These are phyloP conservation scores for Musa itinerans DNA, from an alignment of 176 grass and related monocot species.

Conservation along the genomic window DNA sequence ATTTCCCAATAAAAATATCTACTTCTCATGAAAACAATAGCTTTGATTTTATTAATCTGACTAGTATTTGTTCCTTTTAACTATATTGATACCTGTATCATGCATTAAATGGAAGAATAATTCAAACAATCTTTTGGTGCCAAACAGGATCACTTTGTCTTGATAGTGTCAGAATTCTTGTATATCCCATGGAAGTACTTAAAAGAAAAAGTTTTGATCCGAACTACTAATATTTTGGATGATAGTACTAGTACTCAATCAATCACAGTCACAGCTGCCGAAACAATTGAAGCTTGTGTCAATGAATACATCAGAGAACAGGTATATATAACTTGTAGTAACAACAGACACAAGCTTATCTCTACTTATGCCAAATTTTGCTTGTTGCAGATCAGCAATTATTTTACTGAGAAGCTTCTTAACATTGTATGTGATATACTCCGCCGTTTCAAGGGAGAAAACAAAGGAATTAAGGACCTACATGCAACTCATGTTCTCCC, in stretches of 20 bases:
- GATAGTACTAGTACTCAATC: constrained; percentile 78
- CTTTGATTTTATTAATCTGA: not conserved
- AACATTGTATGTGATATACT: constrained; percentile 71
- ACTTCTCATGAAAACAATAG: not conserved
- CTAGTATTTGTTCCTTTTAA: not conserved
- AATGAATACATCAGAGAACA: constrained; percentile 52
- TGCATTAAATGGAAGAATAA: not conserved
- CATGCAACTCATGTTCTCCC: constrained; percentile 27
- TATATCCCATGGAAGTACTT: constrained; percentile 91
- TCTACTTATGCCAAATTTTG: constrained; percentile 9
- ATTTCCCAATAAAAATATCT: constrained; percentile 13
- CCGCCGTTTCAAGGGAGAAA: constrained; percentile 61
- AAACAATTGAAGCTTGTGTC: constrained; percentile 62
- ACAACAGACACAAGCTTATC: not conserved
- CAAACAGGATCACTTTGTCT: constrained; percentile 79
- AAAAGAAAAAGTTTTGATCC: constrained; percentile 54
- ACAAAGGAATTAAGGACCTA: constrained; percentile 37
- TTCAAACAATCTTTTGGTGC: constrained; percentile 13
- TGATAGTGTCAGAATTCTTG: constrained; percentile 82
- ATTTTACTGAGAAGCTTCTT: constrained; percentile 88
- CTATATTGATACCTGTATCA: not conserved
- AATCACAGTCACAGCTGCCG: constrained; percentile 71
- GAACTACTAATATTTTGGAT: constrained; percentile 37
- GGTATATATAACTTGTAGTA: constrained; percentile 31
- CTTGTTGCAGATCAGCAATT: constrained; percentile 70